A percentile compares a stretch with the other conserved stretches of the same genome.
These are phyloP conservation scores for Pigoraptor vietnamica DNA, from an alignment of 78 protist genomes.

Conservation along the genomic window DNA sequence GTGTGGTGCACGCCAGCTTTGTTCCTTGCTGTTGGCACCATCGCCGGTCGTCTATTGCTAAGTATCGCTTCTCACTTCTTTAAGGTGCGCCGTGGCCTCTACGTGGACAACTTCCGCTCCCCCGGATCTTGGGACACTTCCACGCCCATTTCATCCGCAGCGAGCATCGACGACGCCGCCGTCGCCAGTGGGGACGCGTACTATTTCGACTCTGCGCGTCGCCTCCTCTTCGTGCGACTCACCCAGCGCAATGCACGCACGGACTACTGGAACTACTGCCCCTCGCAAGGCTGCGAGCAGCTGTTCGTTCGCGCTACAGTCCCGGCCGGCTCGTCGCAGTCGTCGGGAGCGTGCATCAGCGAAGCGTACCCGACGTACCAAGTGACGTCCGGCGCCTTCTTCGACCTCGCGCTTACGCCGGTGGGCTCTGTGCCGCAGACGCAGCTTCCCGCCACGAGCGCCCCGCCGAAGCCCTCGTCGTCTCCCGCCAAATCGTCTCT, in stretches of 20 bases:
- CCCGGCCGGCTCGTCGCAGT: neutral
- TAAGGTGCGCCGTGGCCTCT: neutral
- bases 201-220: neutral
- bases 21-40: too few species aligned
- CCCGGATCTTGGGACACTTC: neutral
- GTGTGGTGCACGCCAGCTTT: too few species aligned
- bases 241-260: neutral
- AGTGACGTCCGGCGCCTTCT: neutral
- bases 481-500: neutral
- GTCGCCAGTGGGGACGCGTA: neutral
- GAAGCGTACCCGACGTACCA: neutral
- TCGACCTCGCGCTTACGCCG: neutral
- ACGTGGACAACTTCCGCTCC: neutral
- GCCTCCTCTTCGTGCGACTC: neutral
- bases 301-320: neutral
- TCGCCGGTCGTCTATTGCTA: too few species aligned
- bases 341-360: neutral
- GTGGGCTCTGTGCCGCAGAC: neutral
- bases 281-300: neutral
- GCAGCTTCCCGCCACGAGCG: neutral
- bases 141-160: neutral
- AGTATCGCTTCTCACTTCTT: too few species aligned
- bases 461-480: neutral
- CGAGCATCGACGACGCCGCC: neutral
- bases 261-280: neutral